Percentiles rank a stretch among this genome's conserved stretches.
phyloP scores from a whole-genome alignment of 768 basidiomycete genomes.

The Boletus pseudopeckii region DNA sequence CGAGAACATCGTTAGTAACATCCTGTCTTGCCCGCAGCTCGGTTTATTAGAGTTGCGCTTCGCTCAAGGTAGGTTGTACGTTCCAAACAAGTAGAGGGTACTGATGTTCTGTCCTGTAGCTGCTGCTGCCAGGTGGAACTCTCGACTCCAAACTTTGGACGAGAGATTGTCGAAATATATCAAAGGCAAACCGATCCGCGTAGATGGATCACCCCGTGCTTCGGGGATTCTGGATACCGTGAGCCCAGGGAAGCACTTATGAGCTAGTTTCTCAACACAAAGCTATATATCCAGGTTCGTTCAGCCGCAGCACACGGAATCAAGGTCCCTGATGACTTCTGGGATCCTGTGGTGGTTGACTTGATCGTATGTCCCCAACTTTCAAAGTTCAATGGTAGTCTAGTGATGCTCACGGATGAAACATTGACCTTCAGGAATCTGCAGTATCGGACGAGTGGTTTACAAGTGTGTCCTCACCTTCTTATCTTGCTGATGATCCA shows the following conservation, averaged over 20 bases:
- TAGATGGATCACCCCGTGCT: constrained; percentile 73
- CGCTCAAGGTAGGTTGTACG: constrained; percentile 48
- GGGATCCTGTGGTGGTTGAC: constrained; percentile 56
- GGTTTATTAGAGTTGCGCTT: constrained; percentile 61
- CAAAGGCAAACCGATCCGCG: constrained; percentile 61
- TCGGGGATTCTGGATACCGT: constrained; percentile 77
- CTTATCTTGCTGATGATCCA: neutral
- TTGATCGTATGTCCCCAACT: constrained; percentile 45
- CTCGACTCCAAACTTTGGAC: constrained; percentile 58
- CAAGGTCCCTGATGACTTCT: constrained; percentile 66
- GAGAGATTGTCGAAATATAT: constrained; percentile 65
- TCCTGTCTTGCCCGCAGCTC: constrained; percentile 62
- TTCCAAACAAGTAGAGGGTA: neutral
- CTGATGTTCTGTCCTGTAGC: constrained; percentile 36
- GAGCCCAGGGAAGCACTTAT: neutral
- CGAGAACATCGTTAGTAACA: constrained; percentile 71
- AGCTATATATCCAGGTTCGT: constrained; percentile 44
- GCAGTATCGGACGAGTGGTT: constrained; percentile 82
- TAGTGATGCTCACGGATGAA: neutral
- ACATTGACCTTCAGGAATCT: constrained; percentile 45
- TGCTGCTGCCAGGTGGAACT: constrained; percentile 63
- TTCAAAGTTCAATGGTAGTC: neutral
- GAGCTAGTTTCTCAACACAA: neutral
- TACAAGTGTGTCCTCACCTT: constrained; percentile 39
- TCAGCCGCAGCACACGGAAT: constrained; percentile 72